Evolutionary conservation across 2,329 filamentous ascomycete genomes (phyloP).

Genomic region (Leptosphaerulina australis): DNA sequence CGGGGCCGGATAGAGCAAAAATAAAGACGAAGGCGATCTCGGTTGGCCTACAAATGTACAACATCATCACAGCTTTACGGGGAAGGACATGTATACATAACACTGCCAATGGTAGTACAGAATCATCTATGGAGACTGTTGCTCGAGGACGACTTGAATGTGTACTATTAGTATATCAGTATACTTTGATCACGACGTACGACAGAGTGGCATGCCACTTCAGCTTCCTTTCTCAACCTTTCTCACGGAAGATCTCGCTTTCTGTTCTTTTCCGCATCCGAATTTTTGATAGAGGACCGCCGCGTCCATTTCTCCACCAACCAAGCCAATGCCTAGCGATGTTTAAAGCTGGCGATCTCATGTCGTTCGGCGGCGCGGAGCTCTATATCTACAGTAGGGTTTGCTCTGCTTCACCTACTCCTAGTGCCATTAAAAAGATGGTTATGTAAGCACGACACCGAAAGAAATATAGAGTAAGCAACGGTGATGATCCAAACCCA

Average conservation of each 20-base stretch:
- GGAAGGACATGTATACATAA: slow-evolving; percentile 23
- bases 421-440: too few species aligned
- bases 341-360: too few species aligned
- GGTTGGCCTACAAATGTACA: slow-evolving; percentile 23
- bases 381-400: too few species aligned
- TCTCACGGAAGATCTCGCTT: too few species aligned
- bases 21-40: slow-evolving; percentile 1
- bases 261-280: too few species aligned
- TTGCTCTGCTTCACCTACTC: too few species aligned
- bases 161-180: not conserved
- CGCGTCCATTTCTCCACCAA: too few species aligned
- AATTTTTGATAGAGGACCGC: too few species aligned
- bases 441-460: too few species aligned
- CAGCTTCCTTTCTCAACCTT: not conserved
- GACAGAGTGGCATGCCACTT: not conserved
- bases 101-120: not conserved
- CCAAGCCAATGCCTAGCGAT: too few species aligned
- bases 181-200: not conserved
- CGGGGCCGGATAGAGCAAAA: not conserved
- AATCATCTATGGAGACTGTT: not conserved
- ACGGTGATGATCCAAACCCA: not conserved
- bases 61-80: slow-evolving; percentile 17
- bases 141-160: not conserved
- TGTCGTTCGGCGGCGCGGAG: too few species aligned
- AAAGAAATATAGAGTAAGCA: too few species aligned